phyloP scores from a whole-genome alignment of 1,284 basidiomycete genomes.

The Polyporus tsugae region DNA sequence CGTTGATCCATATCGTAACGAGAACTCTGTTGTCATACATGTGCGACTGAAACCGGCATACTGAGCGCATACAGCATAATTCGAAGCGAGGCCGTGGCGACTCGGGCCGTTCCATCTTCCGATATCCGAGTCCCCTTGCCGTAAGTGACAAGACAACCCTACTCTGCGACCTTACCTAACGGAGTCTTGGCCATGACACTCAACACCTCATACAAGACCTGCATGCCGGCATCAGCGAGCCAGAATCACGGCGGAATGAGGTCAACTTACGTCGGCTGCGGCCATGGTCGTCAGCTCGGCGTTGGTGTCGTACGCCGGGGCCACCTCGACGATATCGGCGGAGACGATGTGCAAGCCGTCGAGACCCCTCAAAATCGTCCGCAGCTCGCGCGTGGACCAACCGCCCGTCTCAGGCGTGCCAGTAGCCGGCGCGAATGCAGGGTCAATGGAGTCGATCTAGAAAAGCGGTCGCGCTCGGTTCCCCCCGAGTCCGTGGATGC shows the following conservation, averaged over 20 bases:
- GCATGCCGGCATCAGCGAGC: conserved; percentile 22
- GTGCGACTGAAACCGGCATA: neutral
- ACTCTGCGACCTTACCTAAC: conserved; percentile 59
- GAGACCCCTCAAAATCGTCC: conserved; percentile 76
- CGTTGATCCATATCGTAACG: conserved; percentile 16
- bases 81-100: conserved; percentile 11
- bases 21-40: neutral
- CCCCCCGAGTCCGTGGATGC: neutral
- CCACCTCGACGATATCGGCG: conserved; percentile 85
- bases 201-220: conserved; percentile 79
- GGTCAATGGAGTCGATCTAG: conserved; percentile 79
- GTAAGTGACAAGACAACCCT: conserved; percentile 21
- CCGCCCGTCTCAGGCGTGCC: conserved; percentile 78
- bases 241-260: conserved; percentile 9
- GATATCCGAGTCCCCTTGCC: conserved; percentile 14
- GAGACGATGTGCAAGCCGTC: conserved; percentile 78
- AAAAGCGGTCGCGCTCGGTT: conserved; percentile 6
- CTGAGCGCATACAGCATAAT: conserved; percentile 13
- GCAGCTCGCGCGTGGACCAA: conserved; percentile 80
- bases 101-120: neutral
- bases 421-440: conserved; percentile 81
- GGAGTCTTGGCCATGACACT: conserved; percentile 83
- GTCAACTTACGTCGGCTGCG: conserved; percentile 72
- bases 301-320: conserved; percentile 83
- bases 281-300: conserved; percentile 83